Evolutionary conservation across 306 rosid species (phyloP), one percentile per base, ranked within the genome.

Genomic region (Spatholobus suberectus): DNA sequence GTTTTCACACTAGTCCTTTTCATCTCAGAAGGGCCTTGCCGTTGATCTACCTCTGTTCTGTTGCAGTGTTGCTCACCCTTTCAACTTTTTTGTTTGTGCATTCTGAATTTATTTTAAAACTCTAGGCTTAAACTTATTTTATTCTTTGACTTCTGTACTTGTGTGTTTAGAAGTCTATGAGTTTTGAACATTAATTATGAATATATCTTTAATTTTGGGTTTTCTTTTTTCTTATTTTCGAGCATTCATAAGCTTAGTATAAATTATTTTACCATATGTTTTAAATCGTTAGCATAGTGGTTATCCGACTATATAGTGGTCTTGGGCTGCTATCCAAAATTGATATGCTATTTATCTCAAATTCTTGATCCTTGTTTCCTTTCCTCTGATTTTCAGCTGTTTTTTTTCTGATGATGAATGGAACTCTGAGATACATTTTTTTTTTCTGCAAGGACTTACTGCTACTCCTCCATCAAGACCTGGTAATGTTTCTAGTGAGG

Each of bases 381-480:
- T 82, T 51, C 80, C n/a, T 57, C 26, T 70, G 74, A 73, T 79
- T 73, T 76, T 83, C 76, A 57, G 68, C 52, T 79, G 82, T 73
- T 68, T 47, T n/a, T n/a, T 49, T 41, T 72, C 76, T 66, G 77
- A 68, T 75, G 21, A 57, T 78, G 23, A 74, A 44, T 44, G 57
- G 77, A 72, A 32, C 52, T 75, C 86, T 94, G 90, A 85, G 65
- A n/a, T n/a, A 65, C 81, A 7, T 43, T 18, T 51, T 6, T 51
- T 82, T 81, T 83, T 70, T 61, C 76, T 88, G 76, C 88, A 51
- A 96, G 99, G 96, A 61, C 88, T 79, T 79, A 81, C 86, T 70
- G 83, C 88, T 68, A 84, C 92, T 84, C 92, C 92, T 84, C 92
- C 90, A 18, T 90, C 94, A 49, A 82, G 91, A 79, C 91, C 88